Evolutionary conservation across 257 asterid species (phyloP).

Genomic region (Solanum gandarillasii): DNA sequence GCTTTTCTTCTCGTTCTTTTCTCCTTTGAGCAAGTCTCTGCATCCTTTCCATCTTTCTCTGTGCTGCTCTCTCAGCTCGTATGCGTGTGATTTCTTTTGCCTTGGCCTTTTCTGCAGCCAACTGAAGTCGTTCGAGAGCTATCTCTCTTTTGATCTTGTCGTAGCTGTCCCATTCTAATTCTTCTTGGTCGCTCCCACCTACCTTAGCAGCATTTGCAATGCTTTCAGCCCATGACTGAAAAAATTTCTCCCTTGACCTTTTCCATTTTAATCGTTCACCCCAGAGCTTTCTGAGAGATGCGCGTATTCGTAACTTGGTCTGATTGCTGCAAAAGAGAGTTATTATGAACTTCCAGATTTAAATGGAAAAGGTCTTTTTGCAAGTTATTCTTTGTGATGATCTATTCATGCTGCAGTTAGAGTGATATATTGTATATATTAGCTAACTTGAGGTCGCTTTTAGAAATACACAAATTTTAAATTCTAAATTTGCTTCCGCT

Average conservation of each 20-base stretch:
- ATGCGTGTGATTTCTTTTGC: slow-evolving; percentile 32
- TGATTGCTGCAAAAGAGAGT: slow-evolving; percentile 33
- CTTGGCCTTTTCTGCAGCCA: slow-evolving; percentile 41
- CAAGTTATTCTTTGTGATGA: neutral
- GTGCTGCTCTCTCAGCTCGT: slow-evolving; percentile 44
- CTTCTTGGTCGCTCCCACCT: slow-evolving; percentile 56
- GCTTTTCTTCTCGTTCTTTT: slow-evolving; percentile 41
- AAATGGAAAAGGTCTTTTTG: neutral
- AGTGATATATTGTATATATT: neutral
- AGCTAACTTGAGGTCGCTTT: rapidly evolving
- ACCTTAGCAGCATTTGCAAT: slow-evolving; percentile 71
- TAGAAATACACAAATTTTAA: neutral
- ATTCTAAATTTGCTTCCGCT: neutral
- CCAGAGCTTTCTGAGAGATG: slow-evolving; percentile 54
- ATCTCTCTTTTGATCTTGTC: slow-evolving; percentile 44
- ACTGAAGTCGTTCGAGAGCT: slow-evolving; percentile 28
- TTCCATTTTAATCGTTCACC: slow-evolving; percentile 60
- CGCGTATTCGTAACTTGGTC: slow-evolving; percentile 57
- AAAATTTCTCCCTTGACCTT: slow-evolving; percentile 49
- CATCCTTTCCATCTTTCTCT: slow-evolving; percentile 37
- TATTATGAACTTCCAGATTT: neutral
- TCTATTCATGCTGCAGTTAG: neutral
- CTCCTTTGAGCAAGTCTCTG: slow-evolving; percentile 40
- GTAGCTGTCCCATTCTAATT: slow-evolving; percentile 85
- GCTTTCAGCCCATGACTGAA: slow-evolving; percentile 61